These are phyloP conservation scores for Sarcodon aspratus DNA, from an alignment of 768 basidiomycete species.

Conservation along the genomic window DNA sequence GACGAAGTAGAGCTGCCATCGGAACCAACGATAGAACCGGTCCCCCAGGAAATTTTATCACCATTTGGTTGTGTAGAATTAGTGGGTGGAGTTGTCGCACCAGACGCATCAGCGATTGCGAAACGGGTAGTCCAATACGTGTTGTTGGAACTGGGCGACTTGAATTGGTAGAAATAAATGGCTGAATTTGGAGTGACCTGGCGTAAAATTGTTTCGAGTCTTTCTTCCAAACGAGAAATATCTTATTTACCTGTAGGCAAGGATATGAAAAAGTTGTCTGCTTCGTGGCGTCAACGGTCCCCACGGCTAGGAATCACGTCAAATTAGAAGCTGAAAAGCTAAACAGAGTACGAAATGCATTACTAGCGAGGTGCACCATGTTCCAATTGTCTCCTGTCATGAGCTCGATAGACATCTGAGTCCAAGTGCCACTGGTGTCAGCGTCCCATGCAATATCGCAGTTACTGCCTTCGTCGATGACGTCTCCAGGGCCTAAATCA, in stretches of 20 bases:
- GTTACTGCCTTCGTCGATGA: slow-evolving; percentile 42
- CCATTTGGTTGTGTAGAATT: slow-evolving; percentile 40
- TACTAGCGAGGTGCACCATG: slow-evolving; percentile 62
- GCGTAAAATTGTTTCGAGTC: background rate
- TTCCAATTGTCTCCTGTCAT: slow-evolving; percentile 68
- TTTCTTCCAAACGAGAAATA: background rate
- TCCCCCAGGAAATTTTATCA: slow-evolving; percentile 51
- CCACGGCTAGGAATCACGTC: slow-evolving; percentile 39
- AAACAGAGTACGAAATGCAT: slow-evolving; percentile 13
- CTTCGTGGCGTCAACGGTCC: slow-evolving; percentile 52
- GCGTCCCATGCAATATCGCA: slow-evolving; percentile 51
- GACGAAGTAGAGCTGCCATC: slow-evolving; percentile 19
- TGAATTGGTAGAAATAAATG: slow-evolving; percentile 80
- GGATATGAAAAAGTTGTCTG: slow-evolving; percentile 37
- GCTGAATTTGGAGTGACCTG: slow-evolving; percentile 54
- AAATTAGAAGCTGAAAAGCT: background rate
- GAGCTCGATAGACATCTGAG: slow-evolving; percentile 60
- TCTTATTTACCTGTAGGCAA: slow-evolving; percentile 53
- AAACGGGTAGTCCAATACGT: slow-evolving; percentile 67
- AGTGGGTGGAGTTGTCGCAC: slow-evolving; percentile 33
- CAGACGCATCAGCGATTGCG: slow-evolving; percentile 46
- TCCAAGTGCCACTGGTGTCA: slow-evolving; percentile 55
- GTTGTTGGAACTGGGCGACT: slow-evolving; percentile 26
- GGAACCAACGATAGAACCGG: slow-evolving; percentile 39
- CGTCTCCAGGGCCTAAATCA: slow-evolving; percentile 30